Evolutionary conservation across 371 early-diverging fungal genomes (phyloP), one percentile per base, ranked within the genome.

Genomic region (Mucor mucedo): DNA sequence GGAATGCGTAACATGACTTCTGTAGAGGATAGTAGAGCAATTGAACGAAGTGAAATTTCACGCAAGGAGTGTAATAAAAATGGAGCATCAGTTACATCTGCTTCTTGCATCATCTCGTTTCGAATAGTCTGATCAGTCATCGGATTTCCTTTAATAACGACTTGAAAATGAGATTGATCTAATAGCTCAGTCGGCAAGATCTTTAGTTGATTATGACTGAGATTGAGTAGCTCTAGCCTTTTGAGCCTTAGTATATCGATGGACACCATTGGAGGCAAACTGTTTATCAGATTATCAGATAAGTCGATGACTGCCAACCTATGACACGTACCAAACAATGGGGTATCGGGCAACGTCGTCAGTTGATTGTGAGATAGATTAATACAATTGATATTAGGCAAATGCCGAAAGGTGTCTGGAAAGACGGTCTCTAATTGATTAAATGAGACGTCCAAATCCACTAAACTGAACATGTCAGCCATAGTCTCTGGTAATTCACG

Each of bases 131-230:
- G 50, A 30, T 50, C 30, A 3, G 30, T 50, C 32, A 50, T 66
- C 1, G 88, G 87, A 58, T 88, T 88, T 33, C 85, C 86, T 6
- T 81, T 82, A 32, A 88, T 75, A n/a, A 84, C 57, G 1, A 85
- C 60, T 1, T 82, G 68, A 0, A 82, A 77, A n/a, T 59, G 66
- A 77, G 80, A 68, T 41, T 77, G 82, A 39, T 83, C 79, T 5
- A 82, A 65, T 7, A 87, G 69, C 49, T 86, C 86, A 5, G 72
- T 75, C 4, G 89, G 88, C 49, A 89, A 68, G 45, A 84, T 73
- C 33, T 80, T 83, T 3, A 90, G 41, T 2, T 77, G 45, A 62
- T 90, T 90, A 40, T 79, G 74, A 38, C 78, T 78, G 11, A 90
- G 45, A 70, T 90, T 85, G 2, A 88, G 71, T 3, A 83, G 63